Evolutionary conservation across 2,329 filamentous ascomycete species (phyloP), one percentile per base, ranked within the genome.

Genomic region (Thelonectria discophora): DNA sequence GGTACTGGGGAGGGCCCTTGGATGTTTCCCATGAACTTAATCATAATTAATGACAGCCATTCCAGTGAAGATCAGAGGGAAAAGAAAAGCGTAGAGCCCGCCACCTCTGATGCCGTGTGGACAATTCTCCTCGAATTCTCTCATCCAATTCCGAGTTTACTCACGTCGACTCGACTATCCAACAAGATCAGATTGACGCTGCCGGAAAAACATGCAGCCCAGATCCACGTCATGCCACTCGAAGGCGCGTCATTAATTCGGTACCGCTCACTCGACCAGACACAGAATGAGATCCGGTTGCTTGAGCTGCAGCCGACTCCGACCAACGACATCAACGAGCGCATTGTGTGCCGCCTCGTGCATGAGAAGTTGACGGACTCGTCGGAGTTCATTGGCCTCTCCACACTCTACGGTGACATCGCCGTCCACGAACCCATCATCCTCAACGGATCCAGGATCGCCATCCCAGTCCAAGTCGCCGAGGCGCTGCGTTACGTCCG

Each of bases 401-500:
- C 67, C 3, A 59, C 67, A 3, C 67, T 69, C 0, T 69, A 68
- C 32, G 67, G 67, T 15, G 65, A 69, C 32, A 46, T 69, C 13
- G 50, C 64, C 21, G 59, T 60, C 15, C 68, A 67, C 0, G 67
- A 69, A n/a, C 34, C 47, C 34, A 68, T 69, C 46, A 1, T 56
- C 0, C 48, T 69, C 13, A 68, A 69, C 9, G 65, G 67, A 3
- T 48, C 42, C 5, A 62, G 42, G 18, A 65, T 69, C 7, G 27
- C 59, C 24, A 63, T 69, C 37, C 67, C 67, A 5, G 42, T 27
- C 7, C 48, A 68, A 8, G 43, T 69, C 8, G 65, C 67, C 17
- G 51, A 65, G 39, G 67, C 67, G 2, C 40, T 69, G n/a, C 67
- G 67, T 32, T 65, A 69, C 40, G 62, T 69, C 34, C 67, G 67